Evolutionary conservation across 371 early-diverging fungal genomes (phyloP).

Genomic region (Umbelopsis sp.): DNA sequence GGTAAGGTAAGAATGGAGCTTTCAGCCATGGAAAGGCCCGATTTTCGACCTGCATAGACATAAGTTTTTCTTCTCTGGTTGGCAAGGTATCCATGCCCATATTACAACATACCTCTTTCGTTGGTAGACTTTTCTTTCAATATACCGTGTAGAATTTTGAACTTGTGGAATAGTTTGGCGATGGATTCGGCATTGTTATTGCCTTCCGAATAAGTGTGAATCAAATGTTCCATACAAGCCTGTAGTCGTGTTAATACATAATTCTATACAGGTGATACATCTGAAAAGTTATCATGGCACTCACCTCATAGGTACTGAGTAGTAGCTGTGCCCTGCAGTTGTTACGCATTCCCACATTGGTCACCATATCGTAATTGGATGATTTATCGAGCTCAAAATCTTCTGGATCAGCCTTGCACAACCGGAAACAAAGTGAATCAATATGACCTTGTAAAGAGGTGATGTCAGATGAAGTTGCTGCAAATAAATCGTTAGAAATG

Average conservation of each 20-base stretch:
- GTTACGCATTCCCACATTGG: constrained; percentile 53
- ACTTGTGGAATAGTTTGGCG: constrained; percentile 41
- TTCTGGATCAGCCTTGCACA: constrained; percentile 46
- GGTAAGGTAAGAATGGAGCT: constrained; percentile 33
- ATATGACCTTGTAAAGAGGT: constrained; percentile 21
- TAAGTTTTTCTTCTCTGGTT: neutral
- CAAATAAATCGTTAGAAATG: neutral
- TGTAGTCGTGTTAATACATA: constrained; percentile 20
- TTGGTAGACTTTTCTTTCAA: constrained; percentile 35
- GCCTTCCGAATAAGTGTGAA: constrained; percentile 24
- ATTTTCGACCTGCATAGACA: constrained; percentile 35
- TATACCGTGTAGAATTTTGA: constrained; percentile 30
- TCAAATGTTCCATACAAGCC: constrained; percentile 50
- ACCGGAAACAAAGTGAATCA: constrained; percentile 32
- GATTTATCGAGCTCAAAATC: constrained; percentile 63
- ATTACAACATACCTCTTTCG: constrained; percentile 35
- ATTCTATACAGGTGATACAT: neutral
- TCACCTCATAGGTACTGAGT: constrained; percentile 57
- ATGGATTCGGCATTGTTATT: constrained; percentile 34
- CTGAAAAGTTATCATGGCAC: constrained; percentile 3
- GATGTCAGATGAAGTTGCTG: constrained; percentile 12
- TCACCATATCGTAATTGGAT: constrained; percentile 55
- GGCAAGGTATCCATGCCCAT: neutral
- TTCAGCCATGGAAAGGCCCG: neutral
- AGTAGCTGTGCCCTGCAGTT: constrained; percentile 49